Evolutionary conservation across 768 basidiomycete species (phyloP).

Genomic region (Symmetrospora coprosmae): DNA sequence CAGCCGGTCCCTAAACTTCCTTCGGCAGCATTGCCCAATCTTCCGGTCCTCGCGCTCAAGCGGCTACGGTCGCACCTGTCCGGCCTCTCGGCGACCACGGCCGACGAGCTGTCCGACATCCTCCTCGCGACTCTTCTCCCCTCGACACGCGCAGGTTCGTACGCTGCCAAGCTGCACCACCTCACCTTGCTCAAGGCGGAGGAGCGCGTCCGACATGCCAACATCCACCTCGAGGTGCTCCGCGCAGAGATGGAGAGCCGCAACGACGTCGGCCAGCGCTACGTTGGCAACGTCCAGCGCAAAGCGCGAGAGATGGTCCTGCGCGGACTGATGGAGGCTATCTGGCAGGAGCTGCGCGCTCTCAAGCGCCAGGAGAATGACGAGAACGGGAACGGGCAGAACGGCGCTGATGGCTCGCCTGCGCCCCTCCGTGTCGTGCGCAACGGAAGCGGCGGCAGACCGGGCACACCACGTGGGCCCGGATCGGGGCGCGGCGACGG

Average conservation of each 20-base stretch:
- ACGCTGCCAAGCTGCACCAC: constrained; percentile 12
- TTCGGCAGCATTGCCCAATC: no score
- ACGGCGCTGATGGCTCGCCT: neutral
- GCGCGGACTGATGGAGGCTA: constrained; percentile 21
- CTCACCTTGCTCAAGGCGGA: neutral
- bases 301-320: constrained; percentile 10
- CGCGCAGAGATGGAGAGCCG: constrained; percentile 27
- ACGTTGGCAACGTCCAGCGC: neutral
- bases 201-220: constrained; percentile 5
- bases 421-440: no score
- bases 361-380: constrained; percentile 14
- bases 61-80: neutral
- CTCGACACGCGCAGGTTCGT: neutral
- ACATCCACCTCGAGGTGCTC: constrained; percentile 23
- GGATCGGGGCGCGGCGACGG: neutral
- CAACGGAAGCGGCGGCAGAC: no score
- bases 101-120: constrained; percentile 12
- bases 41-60: constrained; percentile 16
- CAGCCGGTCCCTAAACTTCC: no score
- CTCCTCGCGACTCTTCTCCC: constrained; percentile 8
- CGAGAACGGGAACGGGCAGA: neutral
- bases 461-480: no score
- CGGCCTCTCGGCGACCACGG: neutral
- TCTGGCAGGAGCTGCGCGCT: constrained; percentile 26
- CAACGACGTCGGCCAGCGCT: neutral